Conservation (phyloP, 1,284 basidiomycete species). For the Sporisorium scitamineum region DNA sequence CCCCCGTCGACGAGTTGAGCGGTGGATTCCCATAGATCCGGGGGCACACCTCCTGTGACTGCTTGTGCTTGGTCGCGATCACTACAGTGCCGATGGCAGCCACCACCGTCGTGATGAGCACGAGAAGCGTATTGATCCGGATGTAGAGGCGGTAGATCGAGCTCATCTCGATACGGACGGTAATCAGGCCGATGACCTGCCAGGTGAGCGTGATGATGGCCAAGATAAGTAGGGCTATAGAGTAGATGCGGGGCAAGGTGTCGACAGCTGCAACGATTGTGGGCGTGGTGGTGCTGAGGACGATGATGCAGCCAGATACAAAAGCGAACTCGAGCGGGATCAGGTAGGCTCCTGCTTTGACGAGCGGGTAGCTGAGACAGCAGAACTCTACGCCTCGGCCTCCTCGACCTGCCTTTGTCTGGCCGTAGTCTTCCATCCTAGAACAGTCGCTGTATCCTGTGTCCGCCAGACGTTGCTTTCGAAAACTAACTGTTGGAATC, state of each 20-base stretch:
- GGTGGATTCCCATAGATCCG: constrained; percentile 49
- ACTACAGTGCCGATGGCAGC: constrained; percentile 33
- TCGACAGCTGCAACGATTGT: constrained; percentile 47
- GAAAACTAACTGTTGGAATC: not conserved
- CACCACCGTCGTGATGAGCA: constrained; percentile 24
- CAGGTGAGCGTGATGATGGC: constrained; percentile 28
- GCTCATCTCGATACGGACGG: constrained; percentile 37
- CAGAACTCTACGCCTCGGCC: constrained; percentile 45
- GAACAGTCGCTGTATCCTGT: too few relatives aligned
- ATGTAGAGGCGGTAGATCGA: constrained; percentile 49
- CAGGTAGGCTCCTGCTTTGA: constrained; percentile 52
- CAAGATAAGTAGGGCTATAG: constrained; percentile 31
- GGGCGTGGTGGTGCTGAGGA: constrained; percentile 40
- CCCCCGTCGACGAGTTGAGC: constrained; percentile 25
- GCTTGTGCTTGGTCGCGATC: constrained; percentile 35
- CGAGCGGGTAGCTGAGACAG: constrained; percentile 47
- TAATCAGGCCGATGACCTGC: constrained; percentile 46
- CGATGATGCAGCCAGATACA: constrained; percentile 42
- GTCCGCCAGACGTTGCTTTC: constrained; percentile 8
- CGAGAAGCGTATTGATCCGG: constrained; percentile 47
- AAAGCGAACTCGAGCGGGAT: constrained; percentile 50
- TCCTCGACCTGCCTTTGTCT: not conserved
- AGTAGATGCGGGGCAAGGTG: constrained; percentile 26
- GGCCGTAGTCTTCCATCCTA: constrained; percentile 8
- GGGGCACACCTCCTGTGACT: constrained; percentile 37